Base-by-base conservation (phyloP, 2,329 filamentous ascomycete species). In the Cordyceps javanica region DNA sequence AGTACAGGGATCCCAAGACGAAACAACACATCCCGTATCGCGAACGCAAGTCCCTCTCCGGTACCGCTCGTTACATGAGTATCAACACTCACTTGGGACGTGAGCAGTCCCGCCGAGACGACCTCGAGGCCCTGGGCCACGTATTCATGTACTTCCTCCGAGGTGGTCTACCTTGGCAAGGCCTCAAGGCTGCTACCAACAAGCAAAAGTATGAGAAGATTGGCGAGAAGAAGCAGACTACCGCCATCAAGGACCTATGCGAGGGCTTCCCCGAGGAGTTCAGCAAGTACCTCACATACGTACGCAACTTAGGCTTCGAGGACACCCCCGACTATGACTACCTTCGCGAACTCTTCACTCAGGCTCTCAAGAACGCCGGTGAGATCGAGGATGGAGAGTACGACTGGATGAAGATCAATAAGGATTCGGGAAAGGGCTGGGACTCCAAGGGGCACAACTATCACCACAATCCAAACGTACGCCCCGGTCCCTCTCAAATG, bases 151-250 rank as follows among this genome's bases (percentile, higher is more conserved):
- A 89, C 72, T 89, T 89, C 72, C 72, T 89, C 45, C 79, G 85
- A n/a, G 86, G 86, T 48, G 84, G 83, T 8, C 77, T 89, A 56
- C 86, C 86, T 36, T 89, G 86, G 86, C 85, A 89, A 69, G 86
- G 85, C 10, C 76, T 89, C 62, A 89, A 89, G 76, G 85, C 86
- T 70, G 86, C 85, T 30, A 88, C 86, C 48, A 88, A 88, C 73
- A 88, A 99, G 84, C 94, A 99, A 72, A 99, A 99, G 78, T 99
- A 99, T 72, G 94, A 99, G 77, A 97, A 97, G 82, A 99, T 99
- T 74, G 94, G 94, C 46, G 93, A 99, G 81, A 97, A 99, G 88
- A 99, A 99, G 80, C 94, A 97, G 78, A 97, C 93, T 0, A 97
- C 94, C 23, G 84, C 85, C 5, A 95, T 99, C 77, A 96, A 97